phyloP scores from a whole-genome alignment of 306 rosid species.

The Castanea mollissima region DNA sequence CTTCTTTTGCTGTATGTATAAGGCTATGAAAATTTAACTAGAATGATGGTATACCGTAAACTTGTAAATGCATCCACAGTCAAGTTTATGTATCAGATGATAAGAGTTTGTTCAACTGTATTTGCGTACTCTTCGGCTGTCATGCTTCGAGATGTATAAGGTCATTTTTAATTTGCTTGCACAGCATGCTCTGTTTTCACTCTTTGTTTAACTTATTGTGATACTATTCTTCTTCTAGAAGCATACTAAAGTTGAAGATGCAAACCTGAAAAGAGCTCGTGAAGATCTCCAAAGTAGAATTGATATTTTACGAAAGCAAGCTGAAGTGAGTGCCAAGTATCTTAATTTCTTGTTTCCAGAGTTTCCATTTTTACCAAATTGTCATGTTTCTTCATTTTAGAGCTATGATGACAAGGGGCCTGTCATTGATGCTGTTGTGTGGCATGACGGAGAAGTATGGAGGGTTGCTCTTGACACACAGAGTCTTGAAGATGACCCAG shows the following conservation, averaged over 20 bases:
- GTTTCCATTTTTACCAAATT: conserved; percentile 13
- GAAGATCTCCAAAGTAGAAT: conserved; percentile 82
- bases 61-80: not conserved
- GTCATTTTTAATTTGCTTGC: conserved; percentile 6
- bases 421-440: conserved; percentile 82
- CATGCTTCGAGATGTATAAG: not conserved
- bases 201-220: conserved; percentile 15
- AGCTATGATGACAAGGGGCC: conserved; percentile 94
- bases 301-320: conserved; percentile 74
- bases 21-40: not conserved
- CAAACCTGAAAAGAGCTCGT: conserved; percentile 58
- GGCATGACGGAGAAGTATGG: conserved; percentile 99
- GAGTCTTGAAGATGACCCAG: conserved; percentile 76
- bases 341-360: conserved; percentile 3
- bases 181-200: conserved; percentile 2
- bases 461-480: conserved; percentile 92
- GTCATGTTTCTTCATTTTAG: conserved; percentile 44
- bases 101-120: not conserved
- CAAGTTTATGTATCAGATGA: conserved; percentile 3
- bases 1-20: not conserved
- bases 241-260: conserved; percentile 60
- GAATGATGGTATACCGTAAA: not conserved
- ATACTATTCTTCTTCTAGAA: conserved; percentile 45
- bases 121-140: not conserved
- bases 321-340: conserved; percentile 63